A percentile compares a stretch with the other conserved stretches of the same genome.
phyloP scores from a whole-genome alignment of 345 rosid genomes.

The Anacardium occidentale region DNA sequence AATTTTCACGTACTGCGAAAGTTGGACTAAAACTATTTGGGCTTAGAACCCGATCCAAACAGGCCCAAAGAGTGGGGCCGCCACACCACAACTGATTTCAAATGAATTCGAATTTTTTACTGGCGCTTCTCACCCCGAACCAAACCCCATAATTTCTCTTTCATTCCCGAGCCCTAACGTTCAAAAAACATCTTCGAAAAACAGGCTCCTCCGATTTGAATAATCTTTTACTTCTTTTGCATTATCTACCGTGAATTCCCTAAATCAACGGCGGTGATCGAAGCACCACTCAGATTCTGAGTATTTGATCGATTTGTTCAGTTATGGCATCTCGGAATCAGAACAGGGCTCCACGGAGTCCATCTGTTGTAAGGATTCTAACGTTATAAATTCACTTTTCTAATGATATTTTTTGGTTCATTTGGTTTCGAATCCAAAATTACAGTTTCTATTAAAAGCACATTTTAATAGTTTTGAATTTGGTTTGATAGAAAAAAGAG shows the following conservation, averaged over 20 bases:
- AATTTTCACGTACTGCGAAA: no score
- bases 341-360: conserved; percentile 79
- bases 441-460: not conserved
- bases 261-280: conserved; percentile 14
- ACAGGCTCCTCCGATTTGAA: not conserved
- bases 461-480: not conserved
- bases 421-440: not conserved
- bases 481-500: conserved; percentile 53
- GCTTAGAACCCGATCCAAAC: not conserved
- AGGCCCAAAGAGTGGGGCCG: conserved; percentile 9
- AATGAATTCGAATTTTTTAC: conserved; percentile 41
- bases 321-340: conserved; percentile 71
- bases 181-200: conserved; percentile 10
- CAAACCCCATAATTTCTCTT: conserved; percentile 13
- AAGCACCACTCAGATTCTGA: not conserved
- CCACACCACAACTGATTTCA: conserved; percentile 39
- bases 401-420: not conserved
- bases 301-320: not conserved
- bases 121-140: conserved; percentile 7
- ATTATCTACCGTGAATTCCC: not conserved
- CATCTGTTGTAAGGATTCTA: conserved; percentile 41
- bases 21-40: not conserved
- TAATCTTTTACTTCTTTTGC: not conserved
- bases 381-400: not conserved
- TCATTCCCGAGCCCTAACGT: conserved; percentile 31